Percentiles rank a stretch among this genome's conserved stretches.
These are phyloP conservation scores for Detonula confervacea DNA, from an alignment of 352 stramenopile genomes.

Conservation along the genomic window DNA sequence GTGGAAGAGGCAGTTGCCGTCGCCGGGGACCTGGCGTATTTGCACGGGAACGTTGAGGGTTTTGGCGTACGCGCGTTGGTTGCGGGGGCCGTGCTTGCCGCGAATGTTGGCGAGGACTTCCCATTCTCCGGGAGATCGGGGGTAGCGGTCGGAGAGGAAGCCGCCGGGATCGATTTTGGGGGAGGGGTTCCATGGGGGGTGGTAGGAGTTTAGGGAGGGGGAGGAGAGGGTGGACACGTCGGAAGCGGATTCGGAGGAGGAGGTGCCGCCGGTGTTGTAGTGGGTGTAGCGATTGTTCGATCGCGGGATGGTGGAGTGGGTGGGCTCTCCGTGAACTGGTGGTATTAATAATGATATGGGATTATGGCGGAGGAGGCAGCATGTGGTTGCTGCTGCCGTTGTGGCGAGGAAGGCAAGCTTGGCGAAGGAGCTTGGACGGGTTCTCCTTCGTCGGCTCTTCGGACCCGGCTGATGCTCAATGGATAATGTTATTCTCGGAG, in stretches of 20 bases:
- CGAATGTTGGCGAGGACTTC: slow-evolving; percentile 62
- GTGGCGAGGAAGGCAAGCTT: background rate
- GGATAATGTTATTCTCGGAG: background rate
- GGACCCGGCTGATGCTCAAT: background rate
- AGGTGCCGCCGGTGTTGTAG: background rate
- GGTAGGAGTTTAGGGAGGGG: background rate
- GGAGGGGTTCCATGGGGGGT: slow-evolving; percentile 79
- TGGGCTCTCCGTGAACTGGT: background rate
- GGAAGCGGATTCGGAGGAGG: too few species aligned
- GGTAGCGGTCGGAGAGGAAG: slow-evolving; percentile 64
- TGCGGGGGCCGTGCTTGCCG: slow-evolving; percentile 41
- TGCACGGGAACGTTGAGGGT: slow-evolving; percentile 29
- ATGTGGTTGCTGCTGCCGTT: too few species aligned
- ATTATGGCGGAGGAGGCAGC: too few species aligned
- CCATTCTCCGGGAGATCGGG: slow-evolving; percentile 65
- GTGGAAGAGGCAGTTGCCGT: slow-evolving; percentile 90
- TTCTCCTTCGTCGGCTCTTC: background rate
- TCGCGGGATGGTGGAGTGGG: slow-evolving; percentile 11
- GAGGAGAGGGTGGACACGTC: background rate
- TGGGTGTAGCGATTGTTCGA: slow-evolving; percentile 26
- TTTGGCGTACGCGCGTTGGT: background rate
- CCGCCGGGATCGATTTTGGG: slow-evolving; percentile 70
- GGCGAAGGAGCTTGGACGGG: background rate
- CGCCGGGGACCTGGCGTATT: slow-evolving; percentile 85
- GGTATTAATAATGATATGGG: too few species aligned